Evolutionary conservation across 139 green algal genomes (phyloP).

Genomic region (Auxenochlorella pyrenoidosa): DNA sequence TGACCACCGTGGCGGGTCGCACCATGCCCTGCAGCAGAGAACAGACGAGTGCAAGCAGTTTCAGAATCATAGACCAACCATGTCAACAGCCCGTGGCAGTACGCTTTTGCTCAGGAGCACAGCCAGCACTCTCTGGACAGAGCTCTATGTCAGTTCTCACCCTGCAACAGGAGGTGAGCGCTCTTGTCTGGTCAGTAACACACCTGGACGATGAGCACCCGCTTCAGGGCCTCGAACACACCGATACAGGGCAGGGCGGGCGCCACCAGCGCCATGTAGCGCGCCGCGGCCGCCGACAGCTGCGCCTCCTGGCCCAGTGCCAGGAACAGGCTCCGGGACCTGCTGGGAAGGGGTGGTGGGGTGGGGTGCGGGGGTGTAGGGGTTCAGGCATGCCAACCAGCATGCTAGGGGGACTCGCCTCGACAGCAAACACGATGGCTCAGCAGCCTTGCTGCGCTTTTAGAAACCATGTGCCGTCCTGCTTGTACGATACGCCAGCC

Average conservation of each 20-base stretch:
- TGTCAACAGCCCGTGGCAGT: not conserved
- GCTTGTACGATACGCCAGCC: not conserved
- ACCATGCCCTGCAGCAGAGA: not conserved
- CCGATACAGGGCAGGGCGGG: not conserved
- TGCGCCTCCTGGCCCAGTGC: not conserved
- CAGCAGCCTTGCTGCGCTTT: too few relatives aligned
- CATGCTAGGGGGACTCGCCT: too few relatives aligned
- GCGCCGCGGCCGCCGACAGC: not conserved
- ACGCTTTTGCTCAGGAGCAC: too few relatives aligned
- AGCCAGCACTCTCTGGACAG: too few relatives aligned
- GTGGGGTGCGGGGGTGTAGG: not conserved
- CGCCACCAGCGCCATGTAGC: not conserved
- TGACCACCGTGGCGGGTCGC: not conserved
- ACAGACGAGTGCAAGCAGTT: too few relatives aligned
- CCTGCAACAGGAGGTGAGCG: not conserved
- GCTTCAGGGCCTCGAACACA: not conserved
- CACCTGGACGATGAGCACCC: not conserved
- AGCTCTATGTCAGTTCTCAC: not conserved
- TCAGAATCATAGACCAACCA: too few relatives aligned
- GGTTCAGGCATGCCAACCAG: not conserved
- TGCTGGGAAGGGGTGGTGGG: not conserved
- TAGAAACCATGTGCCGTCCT: too few relatives aligned
- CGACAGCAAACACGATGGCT: too few relatives aligned
- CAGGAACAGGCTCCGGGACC: not conserved
- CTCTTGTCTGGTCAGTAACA: not conserved